Base-by-base conservation (phyloP, 2,329 filamentous ascomycete genomes). In the Arthrobotrys megalospora region DNA sequence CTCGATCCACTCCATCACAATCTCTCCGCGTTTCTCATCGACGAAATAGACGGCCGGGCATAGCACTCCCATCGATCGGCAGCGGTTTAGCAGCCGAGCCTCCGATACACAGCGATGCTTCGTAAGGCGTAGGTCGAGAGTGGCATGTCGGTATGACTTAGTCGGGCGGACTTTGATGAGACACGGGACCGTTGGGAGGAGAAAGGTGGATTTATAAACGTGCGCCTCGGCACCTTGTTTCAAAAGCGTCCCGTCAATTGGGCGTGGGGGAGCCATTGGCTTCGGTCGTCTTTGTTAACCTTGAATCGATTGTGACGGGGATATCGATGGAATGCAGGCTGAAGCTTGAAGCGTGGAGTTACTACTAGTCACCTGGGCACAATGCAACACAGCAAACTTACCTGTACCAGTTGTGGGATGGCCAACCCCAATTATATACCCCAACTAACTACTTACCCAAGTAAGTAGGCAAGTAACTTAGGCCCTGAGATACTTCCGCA, bases 171-270 rank as follows among this genome's bases (percentile, higher is more conserved):
- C 91, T 86, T 99, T 99, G 80, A 98, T 89, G 0, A 95, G 93
- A 83, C 91, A 92, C 12, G 91, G 89, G 8, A 89, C 87, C 71
- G 87, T 84, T 45, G 92, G 88, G 0, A 88, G 84, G 68, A 97
- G 90, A 85, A 93, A 96, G 69, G 89, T 91, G 16, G 93, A 95
- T 84, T 90, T 91, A 89, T 96, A 98, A 83, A 99, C 90, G 80
- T 95, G 93, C 77, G 93, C 94, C 89, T 99, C 96, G 83, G 96
- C 96, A 85, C 96, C 96, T 88, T 98, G 96, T 72, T 93, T 91
- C 81, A 98, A 89, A 82, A 97, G 92, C 60, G 83, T 85, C 80
- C 93, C 90, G 60, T 89, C 85, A 81, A 87, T 84, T 45, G 89
- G 24, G 14, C 47, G 45, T 19, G 32, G 19, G 36, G 36, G 36